Evolutionary conservation across 164 flowering plant species (phyloP).

Genomic region (Aristolochia californica): DNA sequence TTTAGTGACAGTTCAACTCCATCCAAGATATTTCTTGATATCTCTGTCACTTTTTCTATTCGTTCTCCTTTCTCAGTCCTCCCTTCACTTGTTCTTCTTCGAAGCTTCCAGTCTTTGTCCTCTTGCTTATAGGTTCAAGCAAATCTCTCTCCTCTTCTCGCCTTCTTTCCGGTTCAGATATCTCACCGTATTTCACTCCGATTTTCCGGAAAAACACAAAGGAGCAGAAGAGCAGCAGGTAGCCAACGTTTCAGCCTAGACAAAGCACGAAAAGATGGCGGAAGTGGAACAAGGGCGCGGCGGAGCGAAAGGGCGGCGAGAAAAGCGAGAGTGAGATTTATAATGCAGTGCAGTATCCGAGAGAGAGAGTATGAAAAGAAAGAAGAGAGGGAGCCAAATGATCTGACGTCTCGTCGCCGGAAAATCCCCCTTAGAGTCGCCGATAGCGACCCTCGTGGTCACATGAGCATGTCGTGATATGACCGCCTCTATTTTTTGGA

Average conservation of each 20-base stretch:
- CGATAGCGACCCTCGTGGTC: constrained; percentile 1
- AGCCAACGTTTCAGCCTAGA: not conserved
- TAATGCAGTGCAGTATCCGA: not conserved
- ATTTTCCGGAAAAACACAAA: constrained; percentile 16
- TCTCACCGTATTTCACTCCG: constrained; percentile 4
- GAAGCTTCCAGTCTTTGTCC: not conserved
- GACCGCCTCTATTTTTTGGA: constrained; percentile 2
- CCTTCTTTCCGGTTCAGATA: constrained; percentile 5
- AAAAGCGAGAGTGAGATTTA: not conserved
- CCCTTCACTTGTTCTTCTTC: not conserved
- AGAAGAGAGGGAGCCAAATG: not conserved
- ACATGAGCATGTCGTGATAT: constrained; percentile 11
- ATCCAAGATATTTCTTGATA: not conserved
- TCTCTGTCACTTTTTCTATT: constrained; percentile 6
- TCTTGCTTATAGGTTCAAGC: not conserved
- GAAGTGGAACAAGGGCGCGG: not conserved
- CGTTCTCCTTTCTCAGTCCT: not conserved
- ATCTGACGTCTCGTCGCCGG: not conserved
- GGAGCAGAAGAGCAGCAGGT: constrained; percentile 6
- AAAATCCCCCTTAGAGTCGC: constrained; percentile 5
- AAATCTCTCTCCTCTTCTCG: not conserved
- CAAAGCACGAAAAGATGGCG: constrained; percentile 30
- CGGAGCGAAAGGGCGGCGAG: constrained; percentile 1
- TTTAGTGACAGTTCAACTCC: not conserved
- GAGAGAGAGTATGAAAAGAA: not conserved